Conservation (phyloP, 331 rosid genomes). For the Prunus yedoensis region DNA sequence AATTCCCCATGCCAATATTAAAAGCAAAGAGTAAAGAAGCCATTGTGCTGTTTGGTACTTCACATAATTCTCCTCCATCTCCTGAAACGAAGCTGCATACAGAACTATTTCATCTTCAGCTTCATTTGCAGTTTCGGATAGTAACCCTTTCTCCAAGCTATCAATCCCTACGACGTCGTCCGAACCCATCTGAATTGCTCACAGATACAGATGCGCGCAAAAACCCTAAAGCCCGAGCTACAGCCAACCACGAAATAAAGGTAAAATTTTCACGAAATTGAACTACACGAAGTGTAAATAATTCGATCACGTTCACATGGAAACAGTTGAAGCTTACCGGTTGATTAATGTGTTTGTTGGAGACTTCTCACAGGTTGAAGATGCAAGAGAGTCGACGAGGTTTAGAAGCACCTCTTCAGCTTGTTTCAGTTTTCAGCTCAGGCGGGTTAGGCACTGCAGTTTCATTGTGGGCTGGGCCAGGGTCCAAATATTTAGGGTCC, state of each 20-base stretch:
- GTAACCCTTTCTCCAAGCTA: slow-evolving; percentile 56
- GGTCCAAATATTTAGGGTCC: neutral
- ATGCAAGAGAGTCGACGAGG: neutral
- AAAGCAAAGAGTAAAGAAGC: slow-evolving; percentile 70
- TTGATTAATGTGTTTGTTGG: neutral
- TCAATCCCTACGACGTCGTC: slow-evolving; percentile 62
- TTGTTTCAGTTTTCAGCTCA: neutral
- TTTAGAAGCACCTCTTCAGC: neutral
- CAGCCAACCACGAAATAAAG: neutral
- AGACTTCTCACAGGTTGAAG: neutral
- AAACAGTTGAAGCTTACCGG: slow-evolving; percentile 12
- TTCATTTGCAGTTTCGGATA: slow-evolving; percentile 32
- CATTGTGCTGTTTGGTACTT: slow-evolving; percentile 69
- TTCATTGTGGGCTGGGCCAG: neutral
- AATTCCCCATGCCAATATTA: slow-evolving; percentile 85
- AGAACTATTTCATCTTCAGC: slow-evolving; percentile 48
- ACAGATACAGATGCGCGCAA: neutral
- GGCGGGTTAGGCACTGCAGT: neutral
- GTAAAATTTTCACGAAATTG: neutral
- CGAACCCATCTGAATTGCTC: slow-evolving; percentile 38
- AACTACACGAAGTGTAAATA: neutral
- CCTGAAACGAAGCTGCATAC: slow-evolving; percentile 75
- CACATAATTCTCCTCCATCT: slow-evolving; percentile 62
- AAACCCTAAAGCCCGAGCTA: neutral
- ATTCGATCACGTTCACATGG: neutral